Evolutionary conservation across 2,329 filamentous ascomycete species (phyloP), one percentile per base, ranked within the genome.

Genomic region (Penicillium sp.): DNA sequence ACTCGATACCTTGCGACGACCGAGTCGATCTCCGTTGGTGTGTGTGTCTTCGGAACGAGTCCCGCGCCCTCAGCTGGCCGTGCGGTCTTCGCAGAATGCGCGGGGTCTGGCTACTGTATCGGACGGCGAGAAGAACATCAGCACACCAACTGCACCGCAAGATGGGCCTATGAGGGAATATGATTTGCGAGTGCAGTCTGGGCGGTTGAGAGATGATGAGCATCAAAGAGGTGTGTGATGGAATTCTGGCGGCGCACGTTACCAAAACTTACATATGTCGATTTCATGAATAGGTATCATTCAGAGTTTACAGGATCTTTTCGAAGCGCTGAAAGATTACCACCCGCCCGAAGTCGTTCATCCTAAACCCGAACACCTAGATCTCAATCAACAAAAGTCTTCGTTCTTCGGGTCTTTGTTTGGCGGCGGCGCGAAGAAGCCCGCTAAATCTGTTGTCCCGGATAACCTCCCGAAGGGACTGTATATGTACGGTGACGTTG

Each of bases 401-500:
- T 74, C 78, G 2, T 76, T 87, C 60, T 78, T 87, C 45, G 73
- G 76, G 26, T 74, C 74, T 11, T 56, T 81, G 13, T 78, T 81
- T 44, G 66, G 70, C 44, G 66, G 70, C 29, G 59, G 55, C 46
- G 59, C 32, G 32, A 61, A 61, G 41, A 56, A 59, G 84, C 35
- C 59, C 53, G 64, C n/a, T 44, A 61, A 36, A 14, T 56, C 63
- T 2, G 65, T 61, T 2, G 88, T 95, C 19, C 86, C 91, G 0
- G 74, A 81, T n/a, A 81, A 87, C 59, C 79, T 97, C 1, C 94
- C 94, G 0, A 88, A 90, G 61, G 94, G 94, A 0, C 76, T 99
- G 30, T 99, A 99, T 74, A 88, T 99, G 72, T 97, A 90, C 67
- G 94, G 94, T 55, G 94, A 99, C 71, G 94, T 99, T 2, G 94